A percentile compares a stretch with the other conserved stretches of the same genome.
These are phyloP conservation scores for Globisporangium acanthophoron DNA, from an alignment of 352 stramenopile species.

Conservation along the genomic window DNA sequence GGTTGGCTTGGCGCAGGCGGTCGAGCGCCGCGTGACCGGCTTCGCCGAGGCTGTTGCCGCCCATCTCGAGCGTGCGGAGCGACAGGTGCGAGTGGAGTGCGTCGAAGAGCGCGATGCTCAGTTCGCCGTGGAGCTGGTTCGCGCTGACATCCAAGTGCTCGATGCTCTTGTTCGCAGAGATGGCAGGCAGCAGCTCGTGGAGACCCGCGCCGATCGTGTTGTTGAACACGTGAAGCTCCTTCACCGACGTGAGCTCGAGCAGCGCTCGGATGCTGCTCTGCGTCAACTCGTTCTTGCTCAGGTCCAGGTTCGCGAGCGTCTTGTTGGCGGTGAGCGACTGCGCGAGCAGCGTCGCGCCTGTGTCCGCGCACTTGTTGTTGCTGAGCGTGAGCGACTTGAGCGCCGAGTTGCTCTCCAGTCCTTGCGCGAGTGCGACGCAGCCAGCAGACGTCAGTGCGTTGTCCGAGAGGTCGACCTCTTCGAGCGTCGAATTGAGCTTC, in stretches of 20 bases:
- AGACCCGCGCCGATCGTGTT: conserved; percentile 60
- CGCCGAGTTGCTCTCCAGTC: conserved; percentile 37
- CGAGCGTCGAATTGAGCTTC: conserved; percentile 40
- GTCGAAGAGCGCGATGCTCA: conserved; percentile 60
- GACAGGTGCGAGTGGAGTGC: conserved; percentile 53
- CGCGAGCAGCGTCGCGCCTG: conserved; percentile 31
- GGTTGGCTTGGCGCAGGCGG: conserved; percentile 48
- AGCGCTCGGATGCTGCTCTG: conserved; percentile 37
- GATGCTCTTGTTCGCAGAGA: conserved; percentile 49
- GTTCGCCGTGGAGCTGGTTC: conserved; percentile 58
- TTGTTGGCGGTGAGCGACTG: conserved; percentile 27
- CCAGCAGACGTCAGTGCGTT: conserved; percentile 39
- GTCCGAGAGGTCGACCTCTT: conserved; percentile 62
- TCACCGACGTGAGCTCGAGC: conserved; percentile 35
- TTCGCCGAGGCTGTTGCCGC: conserved; percentile 74
- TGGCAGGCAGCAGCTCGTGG: conserved; percentile 34
- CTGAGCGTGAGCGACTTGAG: conserved; percentile 45
- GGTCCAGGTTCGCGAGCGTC: conserved; percentile 50
- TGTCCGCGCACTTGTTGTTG: conserved; percentile 59
- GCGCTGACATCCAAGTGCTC: conserved; percentile 62
- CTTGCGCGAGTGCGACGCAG: conserved; percentile 32
- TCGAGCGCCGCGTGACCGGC: conserved; percentile 60
- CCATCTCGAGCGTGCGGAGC: conserved; percentile 80
- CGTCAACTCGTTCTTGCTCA: conserved; percentile 67
- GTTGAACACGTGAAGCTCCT: conserved; percentile 72